These are phyloP conservation scores for Symmetrospora coprosmae DNA, from an alignment of 768 basidiomycete species.

Conservation along the genomic window DNA sequence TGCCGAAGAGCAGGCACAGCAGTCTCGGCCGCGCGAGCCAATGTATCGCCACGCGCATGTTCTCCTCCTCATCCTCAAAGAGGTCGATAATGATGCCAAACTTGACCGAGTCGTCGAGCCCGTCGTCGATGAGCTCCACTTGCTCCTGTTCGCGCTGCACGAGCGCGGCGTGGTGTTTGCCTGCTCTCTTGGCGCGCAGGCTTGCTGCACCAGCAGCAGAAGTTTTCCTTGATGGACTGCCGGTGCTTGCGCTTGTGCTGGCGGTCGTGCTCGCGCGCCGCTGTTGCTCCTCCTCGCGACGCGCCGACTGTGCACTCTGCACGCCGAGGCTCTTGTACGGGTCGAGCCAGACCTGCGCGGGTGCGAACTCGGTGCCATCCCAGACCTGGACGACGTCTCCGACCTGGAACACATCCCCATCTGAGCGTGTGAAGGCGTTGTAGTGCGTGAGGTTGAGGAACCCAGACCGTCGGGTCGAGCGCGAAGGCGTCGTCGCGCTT, in stretches of 20 bases:
- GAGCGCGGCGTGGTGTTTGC: constrained; percentile 7
- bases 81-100: constrained; percentile 22
- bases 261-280: not conserved
- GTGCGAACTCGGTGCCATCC: constrained; percentile 10
- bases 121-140: constrained; percentile 14
- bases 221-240: not conserved
- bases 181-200: not conserved
- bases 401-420: constrained; percentile 9
- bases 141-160: constrained; percentile 11
- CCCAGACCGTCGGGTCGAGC: constrained; percentile 12
- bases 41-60: constrained; percentile 8
- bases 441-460: constrained; percentile 19
- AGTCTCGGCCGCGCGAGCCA: constrained; percentile 22
- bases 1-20: constrained; percentile 9
- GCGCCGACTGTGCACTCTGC: constrained; percentile 1
- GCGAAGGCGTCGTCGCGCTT: constrained; percentile 10
- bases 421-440: constrained; percentile 11
- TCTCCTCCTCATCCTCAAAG: constrained; percentile 17
- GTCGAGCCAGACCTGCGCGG: constrained; percentile 15
- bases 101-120: constrained; percentile 16
- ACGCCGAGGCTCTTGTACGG: not conserved
- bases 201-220: too few species aligned
- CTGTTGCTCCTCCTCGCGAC: constrained; percentile 1
- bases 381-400: constrained; percentile 16
- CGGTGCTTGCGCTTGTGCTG: not conserved